phyloP scores from a whole-genome alignment of 306 rosid species.

The Ormosia emarginata region DNA sequence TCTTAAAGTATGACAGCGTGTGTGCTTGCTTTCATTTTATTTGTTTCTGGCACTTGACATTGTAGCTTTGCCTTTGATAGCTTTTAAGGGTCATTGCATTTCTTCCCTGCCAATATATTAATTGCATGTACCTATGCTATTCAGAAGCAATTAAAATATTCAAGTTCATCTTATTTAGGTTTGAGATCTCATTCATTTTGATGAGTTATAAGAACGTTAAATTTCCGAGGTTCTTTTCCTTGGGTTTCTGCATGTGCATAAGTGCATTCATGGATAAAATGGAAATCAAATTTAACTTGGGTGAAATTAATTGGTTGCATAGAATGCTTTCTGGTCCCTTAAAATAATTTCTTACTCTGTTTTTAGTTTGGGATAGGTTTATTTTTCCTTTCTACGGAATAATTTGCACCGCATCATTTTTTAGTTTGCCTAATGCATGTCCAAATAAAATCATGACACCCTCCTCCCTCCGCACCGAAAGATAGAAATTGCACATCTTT shows the following conservation, averaged over 20 bases:
- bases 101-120: not conserved
- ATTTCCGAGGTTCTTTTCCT: not conserved
- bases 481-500: not conserved
- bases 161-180: not conserved
- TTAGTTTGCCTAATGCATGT: not conserved
- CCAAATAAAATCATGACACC: not conserved
- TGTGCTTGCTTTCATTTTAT: slow-evolving; percentile 20
- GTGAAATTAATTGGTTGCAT: not conserved
- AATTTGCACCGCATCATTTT: not conserved
- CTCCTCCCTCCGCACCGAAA: not conserved
- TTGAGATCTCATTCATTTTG: not conserved
- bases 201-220: not conserved
- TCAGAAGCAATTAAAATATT: not conserved
- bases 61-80: slow-evolving; percentile 16
- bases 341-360: not conserved
- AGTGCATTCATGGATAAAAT: not conserved
- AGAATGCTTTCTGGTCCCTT: not conserved
- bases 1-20: slow-evolving; percentile 13
- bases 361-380: not conserved
- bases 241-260: not conserved
- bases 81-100: not conserved
- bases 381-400: not conserved
- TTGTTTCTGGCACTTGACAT: not conserved
- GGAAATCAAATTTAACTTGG: not conserved
- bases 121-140: not conserved